phyloP scores from a whole-genome alignment of 331 rosid genomes.

The Stylosanthes scabra region DNA sequence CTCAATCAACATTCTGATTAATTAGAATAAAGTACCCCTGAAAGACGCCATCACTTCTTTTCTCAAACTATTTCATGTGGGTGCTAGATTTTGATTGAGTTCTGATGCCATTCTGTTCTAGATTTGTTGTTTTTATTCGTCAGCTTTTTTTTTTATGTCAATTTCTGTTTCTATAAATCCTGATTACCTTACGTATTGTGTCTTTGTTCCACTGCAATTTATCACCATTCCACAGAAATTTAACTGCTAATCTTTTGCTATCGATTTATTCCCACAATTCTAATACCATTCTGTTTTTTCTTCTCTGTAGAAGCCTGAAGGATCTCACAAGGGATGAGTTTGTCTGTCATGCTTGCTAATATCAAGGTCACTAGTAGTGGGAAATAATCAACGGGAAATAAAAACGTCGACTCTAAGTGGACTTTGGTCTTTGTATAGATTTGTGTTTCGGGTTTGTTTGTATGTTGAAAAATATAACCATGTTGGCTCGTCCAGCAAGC shows the following conservation, averaged over 20 bases:
- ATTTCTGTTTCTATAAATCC: constrained; percentile 5
- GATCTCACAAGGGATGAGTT: constrained; percentile 40
- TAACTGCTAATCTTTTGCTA: constrained; percentile 10
- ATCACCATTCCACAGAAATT: not conserved
- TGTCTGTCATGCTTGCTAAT: not conserved
- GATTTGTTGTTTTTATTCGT: not conserved
- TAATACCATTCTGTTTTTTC: constrained; percentile 20
- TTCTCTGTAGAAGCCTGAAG: constrained; percentile 50
- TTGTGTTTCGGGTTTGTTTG: constrained; percentile 22
- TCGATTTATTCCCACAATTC: not conserved
- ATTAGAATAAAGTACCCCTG: not conserved
- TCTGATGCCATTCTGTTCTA: not conserved
- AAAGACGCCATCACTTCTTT: not conserved
- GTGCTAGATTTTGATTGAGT: not conserved
- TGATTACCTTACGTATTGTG: not conserved
- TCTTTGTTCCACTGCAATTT: no score
- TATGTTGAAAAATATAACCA: constrained; percentile 11
- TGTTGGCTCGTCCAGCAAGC: constrained; percentile 14
- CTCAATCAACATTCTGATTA: not conserved
- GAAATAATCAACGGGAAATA: constrained; percentile 43
- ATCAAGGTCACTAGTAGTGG: constrained; percentile 29
- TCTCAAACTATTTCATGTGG: no score
- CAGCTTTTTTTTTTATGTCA: not conserved
- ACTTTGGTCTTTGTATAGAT: constrained; percentile 38
- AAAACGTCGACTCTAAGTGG: constrained; percentile 33